Evolutionary conservation across 164 flowering plant species (phyloP).

Genomic region (Nymphaea thermarum): DNA sequence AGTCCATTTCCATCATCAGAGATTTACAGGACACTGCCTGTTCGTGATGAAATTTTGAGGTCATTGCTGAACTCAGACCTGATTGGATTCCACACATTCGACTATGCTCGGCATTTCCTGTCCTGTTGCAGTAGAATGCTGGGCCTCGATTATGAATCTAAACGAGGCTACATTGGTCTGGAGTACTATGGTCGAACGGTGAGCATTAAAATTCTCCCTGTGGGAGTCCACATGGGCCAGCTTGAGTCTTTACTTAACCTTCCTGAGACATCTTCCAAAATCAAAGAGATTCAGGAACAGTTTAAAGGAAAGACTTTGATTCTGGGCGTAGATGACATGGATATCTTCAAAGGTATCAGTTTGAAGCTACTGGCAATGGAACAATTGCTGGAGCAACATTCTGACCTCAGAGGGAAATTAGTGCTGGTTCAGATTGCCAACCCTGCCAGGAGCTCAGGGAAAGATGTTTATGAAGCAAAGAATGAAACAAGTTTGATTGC

Average conservation of each 20-base stretch:
- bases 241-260: slow-evolving; percentile 9
- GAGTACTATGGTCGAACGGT: slow-evolving; percentile 13
- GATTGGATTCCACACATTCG: slow-evolving; percentile 15
- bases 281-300: slow-evolving; percentile 9
- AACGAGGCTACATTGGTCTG: slow-evolving; percentile 13
- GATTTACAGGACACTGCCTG: slow-evolving; percentile 14
- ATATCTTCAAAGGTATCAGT: slow-evolving; percentile 14
- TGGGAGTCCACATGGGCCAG: slow-evolving; percentile 12
- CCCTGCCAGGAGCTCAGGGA: slow-evolving; percentile 13
- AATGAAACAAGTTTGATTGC: slow-evolving; percentile 7
- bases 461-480: slow-evolving; percentile 13
- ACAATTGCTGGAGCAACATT: slow-evolving; percentile 10
- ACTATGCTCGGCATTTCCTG: slow-evolving; percentile 16
- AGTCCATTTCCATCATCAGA: slow-evolving; percentile 11
- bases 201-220: slow-evolving; percentile 12
- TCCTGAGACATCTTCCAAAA: slow-evolving; percentile 6
- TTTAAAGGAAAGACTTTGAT: slow-evolving; percentile 10
- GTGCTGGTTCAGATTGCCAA: slow-evolving; percentile 15
- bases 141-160: slow-evolving; percentile 13
- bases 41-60: slow-evolving; percentile 15
- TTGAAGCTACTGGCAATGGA: slow-evolving; percentile 14
- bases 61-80: slow-evolving; percentile 14
- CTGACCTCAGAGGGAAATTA: slow-evolving; percentile 9
- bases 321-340: slow-evolving; percentile 17
- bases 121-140: slow-evolving; percentile 15